Evolutionary conservation across 2,329 filamentous ascomycete species (phyloP).

Genomic region (Cytospora schulzeri): DNA sequence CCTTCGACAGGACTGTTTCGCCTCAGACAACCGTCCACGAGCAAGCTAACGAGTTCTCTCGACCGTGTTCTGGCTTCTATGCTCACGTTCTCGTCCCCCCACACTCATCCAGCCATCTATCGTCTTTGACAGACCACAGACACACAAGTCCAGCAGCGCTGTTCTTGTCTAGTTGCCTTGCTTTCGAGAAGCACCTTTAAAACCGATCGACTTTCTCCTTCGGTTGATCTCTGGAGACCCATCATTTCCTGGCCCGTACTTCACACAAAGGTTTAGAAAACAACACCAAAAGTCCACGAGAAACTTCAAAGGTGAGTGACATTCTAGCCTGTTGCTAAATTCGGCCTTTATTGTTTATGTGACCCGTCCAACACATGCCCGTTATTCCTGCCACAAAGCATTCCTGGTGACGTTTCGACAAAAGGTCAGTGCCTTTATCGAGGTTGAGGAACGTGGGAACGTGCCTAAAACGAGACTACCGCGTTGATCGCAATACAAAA

Average conservation of each 20-base stretch:
- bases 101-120: slow-evolving; percentile 9
- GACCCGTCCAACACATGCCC: neutral
- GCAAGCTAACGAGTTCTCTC: slow-evolving; percentile 1
- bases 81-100: slow-evolving; percentile 13
- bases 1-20: slow-evolving; percentile 27
- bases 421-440: slow-evolving; percentile 6
- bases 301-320: neutral
- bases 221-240: slow-evolving; percentile 16
- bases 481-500: slow-evolving; percentile 12
- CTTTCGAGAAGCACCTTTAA: slow-evolving; percentile 31
- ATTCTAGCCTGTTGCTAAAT: neutral
- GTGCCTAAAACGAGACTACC: slow-evolving; percentile 8
- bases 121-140: slow-evolving; percentile 34
- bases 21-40: slow-evolving; percentile 26
- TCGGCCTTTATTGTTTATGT: neutral
- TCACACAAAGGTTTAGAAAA: neutral
- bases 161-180: slow-evolving; percentile 30
- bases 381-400: neutral
- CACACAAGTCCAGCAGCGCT: slow-evolving; percentile 35
- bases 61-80: neutral
- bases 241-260: neutral
- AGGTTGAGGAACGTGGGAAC: slow-evolving; percentile 13
- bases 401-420: neutral
- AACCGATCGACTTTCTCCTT: slow-evolving; percentile 18
- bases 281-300: slow-evolving; percentile 1